Percentiles rank a stretch among this genome's conserved stretches.
These are phyloP conservation scores for Plectranthus barbatus DNA, from an alignment of 257 asterid species.

Conservation along the genomic window DNA sequence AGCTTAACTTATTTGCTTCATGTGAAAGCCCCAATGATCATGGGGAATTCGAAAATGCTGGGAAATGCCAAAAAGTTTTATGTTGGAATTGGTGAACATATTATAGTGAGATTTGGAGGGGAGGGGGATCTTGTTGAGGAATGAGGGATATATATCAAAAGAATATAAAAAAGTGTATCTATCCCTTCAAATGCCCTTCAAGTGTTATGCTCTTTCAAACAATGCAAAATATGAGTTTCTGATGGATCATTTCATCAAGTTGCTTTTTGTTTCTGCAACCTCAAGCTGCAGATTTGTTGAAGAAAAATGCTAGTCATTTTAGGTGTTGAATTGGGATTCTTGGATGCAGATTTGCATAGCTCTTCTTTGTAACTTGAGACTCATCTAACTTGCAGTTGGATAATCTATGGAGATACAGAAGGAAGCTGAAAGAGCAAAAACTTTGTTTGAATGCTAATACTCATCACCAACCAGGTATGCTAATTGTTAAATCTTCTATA, in stretches of 20 bases:
- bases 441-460: constrained; percentile 38
- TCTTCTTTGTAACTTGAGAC: constrained; percentile 5
- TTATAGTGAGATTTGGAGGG: neutral
- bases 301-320: neutral
- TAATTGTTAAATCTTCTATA: too few species aligned
- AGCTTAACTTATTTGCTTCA: neutral
- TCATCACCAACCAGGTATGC: constrained; percentile 26
- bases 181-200: neutral
- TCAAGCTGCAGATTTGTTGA: neutral
- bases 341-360: too few species aligned
- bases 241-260: neutral
- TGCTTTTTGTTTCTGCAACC: neutral
- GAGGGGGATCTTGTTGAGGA: neutral
- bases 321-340: neutral
- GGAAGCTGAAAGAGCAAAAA: constrained; percentile 57
- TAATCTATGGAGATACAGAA: constrained; percentile 68
- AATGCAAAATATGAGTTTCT: neutral
- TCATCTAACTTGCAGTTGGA: constrained; percentile 45
- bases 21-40: neutral
- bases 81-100: constrained; percentile 1
- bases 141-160: neutral
- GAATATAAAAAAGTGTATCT: neutral
- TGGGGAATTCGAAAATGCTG: neutral
- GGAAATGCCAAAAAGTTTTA: neutral
- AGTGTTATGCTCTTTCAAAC: neutral